Evolutionary conservation across 1,139 yeast species (phyloP), one percentile per base, ranked within the genome.

Genomic region (Taphrina communis): DNA sequence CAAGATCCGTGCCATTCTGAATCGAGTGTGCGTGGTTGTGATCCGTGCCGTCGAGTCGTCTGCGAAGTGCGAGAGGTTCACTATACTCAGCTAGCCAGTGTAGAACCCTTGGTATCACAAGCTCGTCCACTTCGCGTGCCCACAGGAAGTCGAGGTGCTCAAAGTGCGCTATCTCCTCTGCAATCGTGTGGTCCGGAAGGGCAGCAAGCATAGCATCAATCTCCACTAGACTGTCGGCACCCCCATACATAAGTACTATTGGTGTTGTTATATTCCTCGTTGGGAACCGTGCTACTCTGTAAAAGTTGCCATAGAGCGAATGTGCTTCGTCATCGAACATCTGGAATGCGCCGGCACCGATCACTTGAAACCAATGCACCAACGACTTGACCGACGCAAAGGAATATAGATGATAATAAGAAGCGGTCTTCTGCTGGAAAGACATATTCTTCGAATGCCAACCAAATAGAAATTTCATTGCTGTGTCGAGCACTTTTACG

Each of bases 331-430:
- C 97, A 75, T 88, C 93, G 78, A 87, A 93, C 96, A 93, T 88
- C 77, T 91, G 97, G 77, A 93, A 92, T 66, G 86, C 85, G 56
- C 86, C 86, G n/a, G 90, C 82, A 59, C 89, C 82, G 72, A 93
- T 89, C 69, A 93, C 91, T 78, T 93, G 98, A 77, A 93, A 93
- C 98, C 98, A 93, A 78, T 93, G 98, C 46, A 92, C 97, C 62
- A 91, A 94, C 35, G 90, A 86, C 78, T 93, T 93, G 58, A 92
- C 97, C 3, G 95, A 88, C 0, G 98, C 91, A 36, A 96, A 89
- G 0, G 96, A 89, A 79, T 92, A 93, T 67, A 93, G 80, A 77
- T 93, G 97, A 35, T 90, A 86, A 77, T 90, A 93, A 50, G 91
- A 84, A 41, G 90, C 84, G 67, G 87, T 78, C 75, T 92, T 92